Evolutionary conservation across 371 early-diverging fungal genomes (phyloP), one percentile per base, ranked within the genome.

Genomic region (Smittium mucronatum): DNA sequence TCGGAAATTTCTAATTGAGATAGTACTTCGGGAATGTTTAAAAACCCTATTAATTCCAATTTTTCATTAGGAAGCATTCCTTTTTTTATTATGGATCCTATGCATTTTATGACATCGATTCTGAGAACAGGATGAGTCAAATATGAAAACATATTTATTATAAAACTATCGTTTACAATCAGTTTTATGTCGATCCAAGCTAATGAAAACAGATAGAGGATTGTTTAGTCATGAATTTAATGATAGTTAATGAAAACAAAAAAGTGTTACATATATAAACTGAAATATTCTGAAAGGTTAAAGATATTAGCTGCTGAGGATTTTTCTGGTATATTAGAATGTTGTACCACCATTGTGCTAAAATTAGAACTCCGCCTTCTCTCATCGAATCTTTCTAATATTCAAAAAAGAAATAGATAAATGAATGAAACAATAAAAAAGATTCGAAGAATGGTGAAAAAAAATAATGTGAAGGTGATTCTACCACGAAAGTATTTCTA

Each of bases 101-200:
- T 76, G 75, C 93, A 93, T 67, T 88, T 88, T 69, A 89, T 85
- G 34, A 94, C 94, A 28, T 87, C 81, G 64, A 82, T 85, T 61
- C 90, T 83, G 70, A 93, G 75, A 8, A 80, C 76, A 0, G 81
- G 75, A 1, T 83, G 76, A 33, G 77, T 68, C 34, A 95, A 75
- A 58, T 91, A 82, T 64, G 85, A 86, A 75, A 89, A 91, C 64
- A 97, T 79, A 1, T 87, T 79, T 1, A 81, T 78, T 74, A 95
- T 87, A 65, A 94, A 93, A 57, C 84, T 82, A 70, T 91, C 88
- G 74, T 89, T 90, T 63, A 91, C 91, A 57, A 97, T 85, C 32
- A 95, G 84, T 15, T 87, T 87, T 69, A 95, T 94, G 76, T 95
- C 95, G 75, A 95, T 91, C 97, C 97, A 97, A 16, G 90, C 75